Evolutionary conservation across 2,329 filamentous ascomycete species (phyloP), one percentile per base, ranked within the genome.

Genomic region (Magnaporthiopsis rhizophila): DNA sequence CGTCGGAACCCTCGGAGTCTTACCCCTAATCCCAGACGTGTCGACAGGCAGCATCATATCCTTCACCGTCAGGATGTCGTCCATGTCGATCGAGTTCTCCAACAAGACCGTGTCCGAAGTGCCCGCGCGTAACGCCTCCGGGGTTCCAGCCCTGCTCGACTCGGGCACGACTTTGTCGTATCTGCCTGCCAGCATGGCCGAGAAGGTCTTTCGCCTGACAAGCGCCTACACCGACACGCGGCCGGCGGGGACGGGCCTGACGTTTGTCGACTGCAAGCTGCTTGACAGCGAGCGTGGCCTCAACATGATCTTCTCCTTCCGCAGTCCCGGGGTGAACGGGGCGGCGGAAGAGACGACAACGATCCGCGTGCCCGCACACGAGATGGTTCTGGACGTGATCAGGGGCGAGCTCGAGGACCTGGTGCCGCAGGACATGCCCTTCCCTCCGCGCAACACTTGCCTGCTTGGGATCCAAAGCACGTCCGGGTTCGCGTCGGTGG

Each of bases 91-190:
- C 64, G 79, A 77, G 65, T 71, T 71, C 63, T 73, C 79, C 65
- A 69, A 78, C 63, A 73, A 73, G 64, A 74, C 76, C 32, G 70
- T 69, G 3, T 69, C 69, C 61, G 72, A 69, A 57, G 66, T 80
- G 28, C 70, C 74, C 6, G 58, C 69, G 26, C 68, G 69, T 53
- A 56, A 61, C 58, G 56, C 67, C 58, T 64, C 68, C 21, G 63
- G 69, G 0, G 59, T 75, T 11, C 77, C 83, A 3, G 86, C 86
- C 59, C 78, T 89, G n/a, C 82, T 90, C 61, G 87, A 90, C 75
- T 88, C 86, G 1, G 87, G 87, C 61, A 87, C 83, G 58, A 88
- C 84, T n/a, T 74, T 88, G 66, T 85, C 81, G 67, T 88, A 88
- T 71, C 77, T 90, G 0, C 87, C 87, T 0, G 75, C 82, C 66